Conservation (phyloP, 2,329 filamentous ascomycete genomes). For the Mycocentrospora acerina region DNA sequence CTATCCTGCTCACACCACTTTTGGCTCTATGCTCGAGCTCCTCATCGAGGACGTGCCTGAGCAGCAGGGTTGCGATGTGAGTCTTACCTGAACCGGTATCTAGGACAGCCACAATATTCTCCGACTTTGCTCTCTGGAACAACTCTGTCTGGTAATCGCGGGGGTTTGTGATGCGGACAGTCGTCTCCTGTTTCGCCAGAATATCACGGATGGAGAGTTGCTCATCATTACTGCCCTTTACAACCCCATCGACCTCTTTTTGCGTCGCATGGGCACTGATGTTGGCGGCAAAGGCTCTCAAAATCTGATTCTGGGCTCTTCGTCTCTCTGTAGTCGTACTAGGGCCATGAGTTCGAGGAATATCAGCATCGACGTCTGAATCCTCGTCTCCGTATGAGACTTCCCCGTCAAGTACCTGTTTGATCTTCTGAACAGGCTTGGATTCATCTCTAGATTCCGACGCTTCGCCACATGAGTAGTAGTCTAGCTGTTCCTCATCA, state of each 20-base stretch:
- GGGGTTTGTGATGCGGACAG: slow-evolving; percentile 70
- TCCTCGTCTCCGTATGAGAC: slow-evolving; percentile 15
- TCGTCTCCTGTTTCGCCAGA: slow-evolving; percentile 54
- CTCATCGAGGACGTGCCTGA: slow-evolving; percentile 72
- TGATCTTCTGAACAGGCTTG: not conserved
- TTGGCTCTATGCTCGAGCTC: slow-evolving; percentile 70
- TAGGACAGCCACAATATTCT: slow-evolving; percentile 89
- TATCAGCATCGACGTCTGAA: slow-evolving; percentile 28
- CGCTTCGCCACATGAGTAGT: slow-evolving; percentile 12
- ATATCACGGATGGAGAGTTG: slow-evolving; percentile 56
- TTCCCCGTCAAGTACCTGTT: not conserved
- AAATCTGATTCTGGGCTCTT: slow-evolving; percentile 45
- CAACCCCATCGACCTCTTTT: slow-evolving; percentile 38
- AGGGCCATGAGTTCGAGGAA: slow-evolving; percentile 19
- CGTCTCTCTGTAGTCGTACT: slow-evolving; percentile 41
- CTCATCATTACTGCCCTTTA: slow-evolving; percentile 47
- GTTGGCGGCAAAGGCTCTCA: slow-evolving; percentile 46
- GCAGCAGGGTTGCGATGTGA: slow-evolving; percentile 84
- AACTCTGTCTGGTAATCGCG: slow-evolving; percentile 91
- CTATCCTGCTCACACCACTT: slow-evolving; percentile 63
- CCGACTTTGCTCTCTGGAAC: slow-evolving; percentile 79
- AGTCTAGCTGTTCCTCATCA: slow-evolving; percentile 21
- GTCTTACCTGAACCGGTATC: slow-evolving; percentile 97
- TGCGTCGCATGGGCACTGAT: slow-evolving; percentile 47
- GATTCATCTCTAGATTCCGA: slow-evolving; percentile 6